A percentile compares a stretch with the other conserved stretches of the same genome.
Conservation (phyloP, 352 stramenopile species). For the Halophytophthora batemanensis region DNA sequence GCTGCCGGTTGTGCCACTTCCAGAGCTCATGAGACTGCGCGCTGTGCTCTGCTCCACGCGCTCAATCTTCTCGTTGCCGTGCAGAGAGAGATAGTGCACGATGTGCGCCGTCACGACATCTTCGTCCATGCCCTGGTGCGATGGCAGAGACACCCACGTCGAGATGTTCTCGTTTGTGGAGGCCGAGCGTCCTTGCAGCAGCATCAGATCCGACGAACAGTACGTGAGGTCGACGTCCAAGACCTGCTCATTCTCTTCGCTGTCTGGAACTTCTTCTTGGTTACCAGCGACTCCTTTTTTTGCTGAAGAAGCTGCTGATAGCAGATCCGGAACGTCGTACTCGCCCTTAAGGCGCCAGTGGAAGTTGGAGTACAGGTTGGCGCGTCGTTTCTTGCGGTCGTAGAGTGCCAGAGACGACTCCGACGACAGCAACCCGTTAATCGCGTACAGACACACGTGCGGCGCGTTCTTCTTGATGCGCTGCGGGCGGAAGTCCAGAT, state of each 20-base stretch:
- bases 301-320: slow-evolving; percentile 14
- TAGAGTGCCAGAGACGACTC: slow-evolving; percentile 76
- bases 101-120: slow-evolving; percentile 59
- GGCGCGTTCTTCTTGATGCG: slow-evolving; percentile 79
- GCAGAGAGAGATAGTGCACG: slow-evolving; percentile 76
- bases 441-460: slow-evolving; percentile 61
- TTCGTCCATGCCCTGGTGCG: slow-evolving; percentile 54
- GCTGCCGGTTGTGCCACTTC: slow-evolving; percentile 3
- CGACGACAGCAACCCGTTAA: slow-evolving; percentile 66
- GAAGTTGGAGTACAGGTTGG: slow-evolving; percentile 77
- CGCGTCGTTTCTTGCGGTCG: slow-evolving; percentile 44
- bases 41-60: slow-evolving; percentile 65
- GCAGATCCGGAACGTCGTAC: slow-evolving; percentile 58
- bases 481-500: slow-evolving; percentile 80
- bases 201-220: slow-evolving; percentile 78
- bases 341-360: slow-evolving; percentile 69
- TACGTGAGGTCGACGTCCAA: slow-evolving; percentile 67
- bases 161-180: slow-evolving; percentile 42
- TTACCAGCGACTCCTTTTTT: slow-evolving; percentile 1
- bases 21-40: slow-evolving; percentile 10
- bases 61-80: slow-evolving; percentile 72
- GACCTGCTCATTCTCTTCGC: slow-evolving; percentile 23
- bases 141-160: slow-evolving; percentile 79
- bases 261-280: slow-evolving; percentile 4
- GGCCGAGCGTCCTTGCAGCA: slow-evolving; percentile 58